phyloP scores from a whole-genome alignment of 163 green algal genomes.

The Smithsoniella earleae region DNA sequence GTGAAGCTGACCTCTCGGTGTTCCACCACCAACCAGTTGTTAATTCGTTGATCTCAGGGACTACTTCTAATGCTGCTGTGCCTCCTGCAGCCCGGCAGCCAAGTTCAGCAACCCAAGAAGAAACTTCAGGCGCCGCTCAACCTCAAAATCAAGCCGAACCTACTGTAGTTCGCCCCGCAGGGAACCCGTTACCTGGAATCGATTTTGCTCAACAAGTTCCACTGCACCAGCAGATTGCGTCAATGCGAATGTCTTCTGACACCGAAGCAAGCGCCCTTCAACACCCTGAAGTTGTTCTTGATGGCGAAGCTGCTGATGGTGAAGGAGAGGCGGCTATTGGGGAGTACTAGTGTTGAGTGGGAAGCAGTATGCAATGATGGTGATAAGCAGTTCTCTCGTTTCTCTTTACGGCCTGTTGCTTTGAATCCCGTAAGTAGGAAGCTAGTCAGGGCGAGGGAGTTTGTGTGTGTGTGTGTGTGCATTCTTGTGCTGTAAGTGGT shows the following conservation, averaged over 20 bases:
- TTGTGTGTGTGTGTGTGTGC: too few species aligned
- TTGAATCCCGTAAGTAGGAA: too few species aligned
- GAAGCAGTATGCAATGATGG: too few species aligned
- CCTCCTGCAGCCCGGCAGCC: not conserved
- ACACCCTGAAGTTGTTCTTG: constrained; percentile 23
- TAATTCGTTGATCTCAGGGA: not conserved
- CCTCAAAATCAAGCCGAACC: not conserved
- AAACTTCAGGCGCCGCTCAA: not conserved
- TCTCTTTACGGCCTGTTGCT: too few species aligned
- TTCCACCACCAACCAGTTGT: not conserved
- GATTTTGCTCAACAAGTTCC: constrained; percentile 2
- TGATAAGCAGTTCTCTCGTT: too few species aligned
- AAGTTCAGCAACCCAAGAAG: too few species aligned
- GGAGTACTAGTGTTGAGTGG: too few species aligned
- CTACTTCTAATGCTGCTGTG: not conserved
- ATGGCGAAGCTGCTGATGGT: not conserved
- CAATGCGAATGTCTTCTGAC: constrained; percentile 24
- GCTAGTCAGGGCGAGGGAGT: too few species aligned
- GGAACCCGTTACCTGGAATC: not conserved
- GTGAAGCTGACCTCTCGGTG: not conserved
- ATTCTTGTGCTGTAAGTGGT: too few species aligned
- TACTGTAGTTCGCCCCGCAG: not conserved
- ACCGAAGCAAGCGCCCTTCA: constrained; percentile 8
- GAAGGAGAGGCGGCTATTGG: not conserved
- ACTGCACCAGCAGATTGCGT: constrained; percentile 22